phyloP scores from a whole-genome alignment of 192 early-diverging fungal species.

The Backusella luteola region DNA sequence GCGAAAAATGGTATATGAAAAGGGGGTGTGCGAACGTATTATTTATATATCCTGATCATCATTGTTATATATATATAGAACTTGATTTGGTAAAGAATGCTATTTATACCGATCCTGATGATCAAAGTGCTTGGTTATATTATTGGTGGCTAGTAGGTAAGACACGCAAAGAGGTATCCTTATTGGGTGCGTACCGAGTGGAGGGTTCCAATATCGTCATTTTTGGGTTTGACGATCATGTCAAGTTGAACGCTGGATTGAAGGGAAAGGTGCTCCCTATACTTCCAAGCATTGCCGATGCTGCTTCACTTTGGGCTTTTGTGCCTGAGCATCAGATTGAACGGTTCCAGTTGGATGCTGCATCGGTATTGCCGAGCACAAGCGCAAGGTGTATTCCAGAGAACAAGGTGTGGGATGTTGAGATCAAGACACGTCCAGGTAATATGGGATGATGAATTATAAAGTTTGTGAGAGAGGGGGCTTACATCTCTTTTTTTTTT shows the following conservation, averaged over 20 bases:
- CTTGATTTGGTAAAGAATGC: slow-evolving; percentile 86
- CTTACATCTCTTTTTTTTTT: neutral
- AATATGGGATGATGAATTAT: neutral
- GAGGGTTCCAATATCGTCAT: slow-evolving; percentile 13
- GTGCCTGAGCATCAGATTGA: neutral
- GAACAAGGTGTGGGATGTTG: neutral
- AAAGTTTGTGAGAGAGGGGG: too few species aligned
- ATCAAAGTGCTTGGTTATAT: slow-evolving; percentile 98
- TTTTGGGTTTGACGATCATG: slow-evolving; percentile 40
- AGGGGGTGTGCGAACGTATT: neutral
- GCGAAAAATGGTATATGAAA: slow-evolving; percentile 27
- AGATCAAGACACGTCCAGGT: neutral
- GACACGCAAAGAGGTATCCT: slow-evolving; percentile 29
- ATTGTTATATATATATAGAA: slow-evolving; percentile 48
- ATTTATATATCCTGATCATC: neutral
- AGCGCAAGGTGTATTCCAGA: neutral
- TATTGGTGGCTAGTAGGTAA: slow-evolving; percentile 86
- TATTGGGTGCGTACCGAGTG: slow-evolving; percentile 34
- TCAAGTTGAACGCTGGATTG: slow-evolving; percentile 28
- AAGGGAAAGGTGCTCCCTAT: neutral
- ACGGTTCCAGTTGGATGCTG: neutral
- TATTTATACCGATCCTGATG: slow-evolving; percentile 94
- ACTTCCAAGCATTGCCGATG: neutral
- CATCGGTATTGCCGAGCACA: slow-evolving; percentile 5
- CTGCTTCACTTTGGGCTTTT: slow-evolving; percentile 23